These are phyloP conservation scores for Trichocladium antarcticum DNA, from an alignment of 495 filamentous ascomycete genomes.

Conservation along the genomic window DNA sequence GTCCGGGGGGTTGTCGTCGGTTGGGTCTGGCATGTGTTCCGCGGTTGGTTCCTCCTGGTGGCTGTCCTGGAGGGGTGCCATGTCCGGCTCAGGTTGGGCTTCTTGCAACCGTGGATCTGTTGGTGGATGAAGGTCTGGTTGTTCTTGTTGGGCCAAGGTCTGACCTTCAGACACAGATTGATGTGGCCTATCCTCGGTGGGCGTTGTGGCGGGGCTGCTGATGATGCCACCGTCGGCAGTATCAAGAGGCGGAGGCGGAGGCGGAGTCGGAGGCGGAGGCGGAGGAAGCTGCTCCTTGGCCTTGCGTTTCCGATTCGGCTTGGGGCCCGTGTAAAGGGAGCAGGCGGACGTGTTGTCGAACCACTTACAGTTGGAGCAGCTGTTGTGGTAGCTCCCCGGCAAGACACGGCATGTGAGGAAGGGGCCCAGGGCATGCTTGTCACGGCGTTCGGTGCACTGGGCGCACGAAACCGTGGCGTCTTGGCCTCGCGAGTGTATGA, in stretches of 20 bases:
- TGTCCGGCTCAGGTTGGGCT: constrained; percentile 3
- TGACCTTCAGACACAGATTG: neutral
- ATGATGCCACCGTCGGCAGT: neutral
- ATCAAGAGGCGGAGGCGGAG: neutral
- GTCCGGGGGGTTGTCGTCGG: neutral
- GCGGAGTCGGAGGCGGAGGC: neutral
- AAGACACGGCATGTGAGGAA: constrained; percentile 23
- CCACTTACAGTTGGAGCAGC: constrained; percentile 33
- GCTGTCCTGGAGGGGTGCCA: neutral
- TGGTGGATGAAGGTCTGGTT: neutral
- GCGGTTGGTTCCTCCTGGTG: neutral
- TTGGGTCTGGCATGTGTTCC: neutral
- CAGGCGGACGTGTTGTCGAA: constrained; percentile 27
- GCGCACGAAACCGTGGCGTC: constrained; percentile 18
- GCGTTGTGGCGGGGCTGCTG: neutral
- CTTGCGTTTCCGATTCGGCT: constrained; percentile 28
- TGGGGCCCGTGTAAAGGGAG: constrained; percentile 27
- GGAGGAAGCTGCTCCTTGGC: constrained; percentile 16
- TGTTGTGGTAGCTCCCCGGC: constrained; percentile 23
- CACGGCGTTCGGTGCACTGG: constrained; percentile 20
- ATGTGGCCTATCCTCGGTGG: neutral
- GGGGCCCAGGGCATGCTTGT: constrained; percentile 22
- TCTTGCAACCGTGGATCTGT: neutral
- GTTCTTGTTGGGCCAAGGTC: neutral
- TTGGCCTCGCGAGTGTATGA: constrained; percentile 27